Conservation (phyloP, 2,329 filamentous ascomycete genomes). For the Spiromastix sp. region DNA sequence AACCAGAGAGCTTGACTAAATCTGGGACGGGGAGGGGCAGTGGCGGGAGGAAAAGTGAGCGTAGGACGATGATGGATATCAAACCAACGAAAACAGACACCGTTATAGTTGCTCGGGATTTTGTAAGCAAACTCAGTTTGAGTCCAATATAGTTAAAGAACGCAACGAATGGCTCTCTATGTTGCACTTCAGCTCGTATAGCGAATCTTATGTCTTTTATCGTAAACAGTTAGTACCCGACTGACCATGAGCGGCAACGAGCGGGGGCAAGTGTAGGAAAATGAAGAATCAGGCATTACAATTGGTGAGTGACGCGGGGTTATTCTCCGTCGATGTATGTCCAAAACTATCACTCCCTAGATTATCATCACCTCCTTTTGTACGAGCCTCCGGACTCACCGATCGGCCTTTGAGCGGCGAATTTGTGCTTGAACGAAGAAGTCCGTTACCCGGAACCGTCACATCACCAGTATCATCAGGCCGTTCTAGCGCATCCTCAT, state of each 20-base stretch:
- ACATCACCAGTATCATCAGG: constrained; percentile 36
- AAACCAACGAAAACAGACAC: constrained; percentile 52
- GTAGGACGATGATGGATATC: constrained; percentile 54
- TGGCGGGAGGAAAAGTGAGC: constrained; percentile 59
- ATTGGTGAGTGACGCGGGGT: constrained; percentile 32
- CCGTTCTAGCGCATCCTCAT: constrained; percentile 45
- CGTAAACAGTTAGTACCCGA: constrained; percentile 25
- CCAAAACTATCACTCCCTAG: constrained; percentile 1
- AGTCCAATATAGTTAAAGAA: constrained; percentile 54
- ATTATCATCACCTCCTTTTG: constrained; percentile 16
- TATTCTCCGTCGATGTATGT: constrained; percentile 4
- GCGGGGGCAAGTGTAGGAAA: too few species aligned
- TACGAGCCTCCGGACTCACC: constrained; percentile 39
- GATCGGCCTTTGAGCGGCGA: constrained; percentile 49
- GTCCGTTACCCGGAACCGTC: constrained; percentile 46
- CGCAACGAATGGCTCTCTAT: constrained; percentile 74
- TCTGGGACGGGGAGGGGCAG: constrained; percentile 62
- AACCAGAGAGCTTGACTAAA: constrained; percentile 77
- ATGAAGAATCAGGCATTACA: constrained; percentile 34
- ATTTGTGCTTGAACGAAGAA: constrained; percentile 43
- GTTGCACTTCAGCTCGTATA: constrained; percentile 76
- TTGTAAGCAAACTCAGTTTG: constrained; percentile 51
- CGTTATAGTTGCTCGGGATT: constrained; percentile 59
- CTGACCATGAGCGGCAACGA: too few species aligned
- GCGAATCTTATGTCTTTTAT: constrained; percentile 83